phyloP scores from a whole-genome alignment of 768 basidiomycete genomes.

The Psilocybe cyanescens region DNA sequence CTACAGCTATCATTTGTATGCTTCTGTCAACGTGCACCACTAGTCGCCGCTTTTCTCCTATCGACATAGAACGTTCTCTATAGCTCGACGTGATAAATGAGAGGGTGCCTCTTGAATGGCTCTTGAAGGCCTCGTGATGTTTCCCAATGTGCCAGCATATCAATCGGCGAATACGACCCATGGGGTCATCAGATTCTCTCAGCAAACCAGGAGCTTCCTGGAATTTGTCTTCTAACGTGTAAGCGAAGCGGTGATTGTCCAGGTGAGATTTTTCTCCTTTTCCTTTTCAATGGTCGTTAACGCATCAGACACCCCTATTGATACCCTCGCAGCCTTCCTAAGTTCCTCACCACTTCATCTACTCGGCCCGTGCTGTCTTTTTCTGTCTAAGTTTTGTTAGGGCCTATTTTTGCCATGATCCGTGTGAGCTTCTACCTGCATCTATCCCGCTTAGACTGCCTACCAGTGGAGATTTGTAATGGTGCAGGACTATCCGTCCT shows the following conservation, averaged over 20 bases:
- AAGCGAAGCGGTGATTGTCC: background rate
- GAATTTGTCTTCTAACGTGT: background rate
- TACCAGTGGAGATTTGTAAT: background rate
- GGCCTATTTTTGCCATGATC: background rate
- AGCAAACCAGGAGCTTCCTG: background rate
- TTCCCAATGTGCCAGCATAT: background rate
- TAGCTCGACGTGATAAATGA: background rate
- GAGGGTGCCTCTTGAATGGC: background rate
- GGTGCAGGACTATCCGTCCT: background rate
- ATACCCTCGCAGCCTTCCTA: background rate
- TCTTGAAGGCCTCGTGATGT: background rate
- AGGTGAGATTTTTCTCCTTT: background rate
- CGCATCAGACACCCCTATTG: background rate
- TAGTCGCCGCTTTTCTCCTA: background rate
- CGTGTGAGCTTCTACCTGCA: conserved; percentile 2
- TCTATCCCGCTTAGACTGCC: conserved; percentile 22
- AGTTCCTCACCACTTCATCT: background rate
- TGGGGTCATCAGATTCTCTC: background rate
- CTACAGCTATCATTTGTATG: background rate
- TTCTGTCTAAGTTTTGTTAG: background rate
- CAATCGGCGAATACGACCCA: background rate
- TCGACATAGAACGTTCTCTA: background rate
- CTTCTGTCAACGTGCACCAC: background rate
- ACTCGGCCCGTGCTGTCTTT: background rate
- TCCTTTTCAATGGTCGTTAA: background rate